Percentiles rank a stretch among this genome's conserved stretches.
Evolutionary conservation across 2,329 filamentous ascomycete species (phyloP).

Genomic region (Fusarium verrucosum): DNA sequence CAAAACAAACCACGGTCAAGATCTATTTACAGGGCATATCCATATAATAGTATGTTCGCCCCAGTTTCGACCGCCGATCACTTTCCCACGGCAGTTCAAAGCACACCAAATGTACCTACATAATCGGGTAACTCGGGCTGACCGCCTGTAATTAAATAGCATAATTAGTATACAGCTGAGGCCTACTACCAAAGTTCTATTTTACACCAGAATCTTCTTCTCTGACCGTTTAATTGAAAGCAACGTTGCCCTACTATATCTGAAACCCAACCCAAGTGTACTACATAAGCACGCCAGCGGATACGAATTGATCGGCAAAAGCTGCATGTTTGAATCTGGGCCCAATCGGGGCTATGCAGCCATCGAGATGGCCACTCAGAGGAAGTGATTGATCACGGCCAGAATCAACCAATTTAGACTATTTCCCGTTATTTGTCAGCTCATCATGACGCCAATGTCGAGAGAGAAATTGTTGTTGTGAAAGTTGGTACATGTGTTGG

Average conservation of each 20-base stretch:
- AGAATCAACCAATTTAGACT: background rate
- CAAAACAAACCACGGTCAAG: background rate
- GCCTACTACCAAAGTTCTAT: background rate
- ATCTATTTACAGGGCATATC: constrained; percentile 32
- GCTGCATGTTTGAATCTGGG: no score
- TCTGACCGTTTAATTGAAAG: background rate
- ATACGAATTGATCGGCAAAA: constrained; percentile 16
- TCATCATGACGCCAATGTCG: constrained; percentile 11
- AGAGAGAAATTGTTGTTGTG: background rate
- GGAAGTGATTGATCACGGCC: constrained; percentile 1
- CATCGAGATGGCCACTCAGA: background rate
- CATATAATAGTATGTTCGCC: no score
- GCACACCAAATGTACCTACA: no score
- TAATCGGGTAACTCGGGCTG: constrained; percentile 9
- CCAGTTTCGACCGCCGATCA: constrained; percentile 9
- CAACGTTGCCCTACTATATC: constrained; percentile 17
- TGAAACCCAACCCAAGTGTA: no score
- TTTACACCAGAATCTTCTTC: constrained; percentile 10
- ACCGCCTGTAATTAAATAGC: background rate
- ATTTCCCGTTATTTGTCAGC: background rate
- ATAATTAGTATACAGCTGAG: no score
- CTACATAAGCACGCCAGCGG: no score
- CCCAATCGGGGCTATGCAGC: background rate
- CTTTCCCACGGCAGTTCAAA: constrained; percentile 1
- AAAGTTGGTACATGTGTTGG: background rate